Evolutionary conservation across 805 yeast species (phyloP), one percentile per base, ranked within the genome.

Genomic region (Komagataella pastoris): DNA sequence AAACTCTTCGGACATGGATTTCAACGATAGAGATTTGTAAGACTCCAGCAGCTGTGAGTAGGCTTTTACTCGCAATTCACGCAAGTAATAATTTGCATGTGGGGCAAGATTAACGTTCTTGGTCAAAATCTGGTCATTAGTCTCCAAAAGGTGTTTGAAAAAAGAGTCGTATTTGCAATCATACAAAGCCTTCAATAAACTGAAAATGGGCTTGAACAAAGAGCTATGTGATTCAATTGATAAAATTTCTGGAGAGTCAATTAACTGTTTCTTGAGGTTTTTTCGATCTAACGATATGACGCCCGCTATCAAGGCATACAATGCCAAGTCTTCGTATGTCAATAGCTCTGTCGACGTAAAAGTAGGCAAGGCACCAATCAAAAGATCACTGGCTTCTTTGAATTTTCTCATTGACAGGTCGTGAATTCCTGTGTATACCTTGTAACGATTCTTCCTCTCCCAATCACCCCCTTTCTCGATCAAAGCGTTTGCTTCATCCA

Each of bases 401-500:
- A 93, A 93, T 59, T 88, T 81, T 62, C 99, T 81, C 24, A 90
- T 82, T 6, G 96, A 84, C 77, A 93, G 70, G 44, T 79, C 71
- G 64, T 88, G 87, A 49, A 93, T 75, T 19, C 99, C 99, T 53
- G 78, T 69, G 68, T 93, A 93, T 5, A 97, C 87, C 72, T 93
- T 93, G 74, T 79, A 88, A 58, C 97, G 74, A 70, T 93, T 93
- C 62, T 96, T 82, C 68, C 99, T 86, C 70, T 93, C 99, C 99
- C 99, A 93, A 66, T 93, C 99, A 55, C 99, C 99, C 52, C 98
- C 99, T 61, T 88, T 86, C 61, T 91, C 98, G 61, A 93, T 88
- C 64, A 88, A 75, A 21, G 71, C 62, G 61, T 85, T 81, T 17
- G 84, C 81, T 58, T 81, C 81, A 52, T 84, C 91, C 57, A 93